Base-by-base conservation (phyloP, 2,329 filamentous ascomycete species). In the Alternaria longipes region DNA sequence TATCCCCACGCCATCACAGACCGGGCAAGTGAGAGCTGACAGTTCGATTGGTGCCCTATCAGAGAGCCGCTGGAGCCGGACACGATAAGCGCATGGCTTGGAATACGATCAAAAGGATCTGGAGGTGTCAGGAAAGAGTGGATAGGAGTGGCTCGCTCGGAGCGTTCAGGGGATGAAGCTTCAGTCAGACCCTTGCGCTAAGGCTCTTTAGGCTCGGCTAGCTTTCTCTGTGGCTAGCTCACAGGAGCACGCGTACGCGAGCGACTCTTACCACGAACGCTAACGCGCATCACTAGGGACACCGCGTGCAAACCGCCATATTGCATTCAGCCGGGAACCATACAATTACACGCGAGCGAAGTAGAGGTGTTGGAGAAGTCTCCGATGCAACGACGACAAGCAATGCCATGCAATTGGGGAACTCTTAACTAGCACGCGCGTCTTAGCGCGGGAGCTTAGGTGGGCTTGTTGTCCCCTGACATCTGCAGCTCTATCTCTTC, bases 391-490 rank as follows among this genome's bases (percentile, higher is more conserved):
- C 14, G 32, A 47, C 32, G 59, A 54, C 64, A 73, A 73, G 68
- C 67, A 72, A 68, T 49, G 70, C 72, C 71, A 74, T 71, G 69
- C 62, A 56, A 54, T 12, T 11, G 46, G 34, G n/a, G 41, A 60
- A 54, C 44, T 60, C 60, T 28, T 63, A 41, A 63, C 36, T 26
- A 54, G 50, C 49, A 8, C 45, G 46, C 59, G 57, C 58, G 49
- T 50, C 69, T 67, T 73, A 62, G 70, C 64, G 40, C 46, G 41
- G 40, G 56, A 67, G 67, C 69, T 71, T 73, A 36, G 57, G 53
- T 53, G 18, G 51, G 59, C 58, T 67, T 66, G 28, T 30, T 11
- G 62, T 58, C 68, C 60, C 68, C 68, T 67, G 62, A 64, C 34
- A 26, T 18, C 53, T 38, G 36, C 59, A 56, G 54, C 44, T 56